Base-by-base conservation (phyloP, 2,329 filamentous ascomycete genomes). In the Fusarium succisae region DNA sequence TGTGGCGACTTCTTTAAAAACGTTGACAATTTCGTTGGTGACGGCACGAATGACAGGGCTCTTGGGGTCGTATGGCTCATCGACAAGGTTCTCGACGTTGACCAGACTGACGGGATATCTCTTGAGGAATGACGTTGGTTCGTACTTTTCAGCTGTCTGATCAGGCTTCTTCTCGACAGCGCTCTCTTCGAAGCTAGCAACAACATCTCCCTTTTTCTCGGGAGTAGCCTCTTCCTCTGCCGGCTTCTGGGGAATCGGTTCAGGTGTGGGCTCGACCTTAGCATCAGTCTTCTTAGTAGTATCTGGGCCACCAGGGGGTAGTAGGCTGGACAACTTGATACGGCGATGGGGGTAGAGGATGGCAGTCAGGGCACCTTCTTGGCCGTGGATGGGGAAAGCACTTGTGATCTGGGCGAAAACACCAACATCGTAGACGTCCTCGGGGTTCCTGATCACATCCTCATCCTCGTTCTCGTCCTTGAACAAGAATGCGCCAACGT, bases 351-450 rank as follows among this genome's bases (percentile, higher is more conserved):
- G 97, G 81, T 99, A 99, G 24, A 99, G 87, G 44, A 99, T 97
- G 30, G 95, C 95, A 9, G 96, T 98, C 78, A 99, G 86, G 64
- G 92, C 93, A 56, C 91, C 91, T 74, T 95, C 93, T 77, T 97
- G 95, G 20, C 95, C 94, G 70, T 94, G 91, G 7, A 96, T 93
- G 22, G 96, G 95, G 80, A 98, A 98, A 6, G 95, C 94, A 80
- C 96, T 98, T 2, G 96, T 99, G 74, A 99, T 95, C 81, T 99
- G 96, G 54, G 96, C 97, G 82, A 99, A 99, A 4, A 98, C 96
- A 70, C 96, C 96, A 22, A 97, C 94, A 76, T 98, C 95, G 83
- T 99, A 94, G 37, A 99, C 96, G 78, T 99, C 96, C 70, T 95
- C 93, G 35, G 93, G 87, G 74, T 92, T 95, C 74, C 96, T 93